These are phyloP conservation scores for Ceratocystis smalleyi DNA, from an alignment of 2,329 filamentous ascomycete genomes.

Conservation along the genomic window DNA sequence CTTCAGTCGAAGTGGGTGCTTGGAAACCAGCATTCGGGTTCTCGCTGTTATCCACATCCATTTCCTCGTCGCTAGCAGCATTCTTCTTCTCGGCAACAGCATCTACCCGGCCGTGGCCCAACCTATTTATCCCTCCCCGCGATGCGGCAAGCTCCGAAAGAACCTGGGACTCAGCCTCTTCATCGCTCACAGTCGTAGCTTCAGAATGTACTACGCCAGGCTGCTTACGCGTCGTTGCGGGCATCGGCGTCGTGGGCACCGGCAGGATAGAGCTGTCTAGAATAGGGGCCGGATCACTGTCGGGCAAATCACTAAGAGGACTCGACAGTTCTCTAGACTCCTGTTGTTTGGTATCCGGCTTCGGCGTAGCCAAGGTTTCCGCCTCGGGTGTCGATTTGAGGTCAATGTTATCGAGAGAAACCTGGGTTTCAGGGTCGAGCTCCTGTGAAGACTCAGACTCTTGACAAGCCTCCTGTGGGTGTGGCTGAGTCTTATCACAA, in stretches of 20 bases:
- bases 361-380: not conserved
- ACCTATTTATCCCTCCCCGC: not conserved
- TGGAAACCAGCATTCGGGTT: not conserved
- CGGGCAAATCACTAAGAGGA: conserved; percentile 13
- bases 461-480: not conserved
- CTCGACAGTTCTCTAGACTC: conserved; percentile 16
- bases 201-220: not conserved
- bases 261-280: not conserved
- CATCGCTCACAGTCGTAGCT: conserved; percentile 2
- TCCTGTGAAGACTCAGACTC: not conserved
- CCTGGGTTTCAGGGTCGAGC: not conserved
- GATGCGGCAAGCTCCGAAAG: conserved; percentile 28
- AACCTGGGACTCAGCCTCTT: conserved; percentile 26
- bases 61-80: not conserved
- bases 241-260: not conserved
- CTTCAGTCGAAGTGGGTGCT: not conserved
- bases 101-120: not conserved
- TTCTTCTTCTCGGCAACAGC: not conserved
- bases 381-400: not conserved
- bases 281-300: not conserved
- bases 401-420: conserved; percentile 11
- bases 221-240: no score
- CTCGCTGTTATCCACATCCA: not conserved
- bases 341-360: conserved; percentile 13
- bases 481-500: not conserved